Conservation (phyloP, 208 protist species). For the Trypanosoma lewisi region DNA sequence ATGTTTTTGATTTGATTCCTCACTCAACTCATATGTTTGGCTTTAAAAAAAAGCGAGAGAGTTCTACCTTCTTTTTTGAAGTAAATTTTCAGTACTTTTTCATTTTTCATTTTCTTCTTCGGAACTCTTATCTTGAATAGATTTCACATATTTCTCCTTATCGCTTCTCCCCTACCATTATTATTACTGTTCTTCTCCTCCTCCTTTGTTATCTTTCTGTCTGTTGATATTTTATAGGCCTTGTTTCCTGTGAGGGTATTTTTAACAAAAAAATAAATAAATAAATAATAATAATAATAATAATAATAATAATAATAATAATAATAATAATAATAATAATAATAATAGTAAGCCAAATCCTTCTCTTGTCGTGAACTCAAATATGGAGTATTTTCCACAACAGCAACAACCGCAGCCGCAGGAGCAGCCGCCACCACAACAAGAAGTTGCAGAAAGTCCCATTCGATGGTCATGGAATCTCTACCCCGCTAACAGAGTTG, state of each 20-base stretch:
- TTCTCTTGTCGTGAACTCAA: constrained; percentile 10
- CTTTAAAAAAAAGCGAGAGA: background rate
- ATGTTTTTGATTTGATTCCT: too few relatives aligned
- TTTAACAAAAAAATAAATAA: background rate
- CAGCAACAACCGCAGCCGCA: constrained; percentile 12
- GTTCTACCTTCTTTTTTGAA: background rate
- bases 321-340: constrained; percentile 11
- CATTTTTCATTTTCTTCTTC: background rate
- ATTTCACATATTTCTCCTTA: too few relatives aligned
- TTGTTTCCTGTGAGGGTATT: background rate
- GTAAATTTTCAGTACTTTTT: background rate
- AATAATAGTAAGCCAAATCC: background rate
- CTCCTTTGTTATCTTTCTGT: too few relatives aligned
- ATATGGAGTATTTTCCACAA: constrained; percentile 9
- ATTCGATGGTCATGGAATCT: constrained; percentile 95
- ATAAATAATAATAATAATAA: background rate
- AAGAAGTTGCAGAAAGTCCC: constrained; percentile 20
- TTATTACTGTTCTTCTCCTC: too few relatives aligned
- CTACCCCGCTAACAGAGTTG: constrained; percentile 94
- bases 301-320: constrained; percentile 4
- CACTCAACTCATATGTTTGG: background rate
- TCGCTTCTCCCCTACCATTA: too few relatives aligned
- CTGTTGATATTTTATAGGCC: background rate
- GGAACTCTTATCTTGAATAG: background rate
- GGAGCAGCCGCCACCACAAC: constrained; percentile 31